Percentiles rank a stretch among this genome's conserved stretches.
Conservation (phyloP, 2,329 filamentous ascomycete genomes). For the Dryadomyces sulphureus region DNA sequence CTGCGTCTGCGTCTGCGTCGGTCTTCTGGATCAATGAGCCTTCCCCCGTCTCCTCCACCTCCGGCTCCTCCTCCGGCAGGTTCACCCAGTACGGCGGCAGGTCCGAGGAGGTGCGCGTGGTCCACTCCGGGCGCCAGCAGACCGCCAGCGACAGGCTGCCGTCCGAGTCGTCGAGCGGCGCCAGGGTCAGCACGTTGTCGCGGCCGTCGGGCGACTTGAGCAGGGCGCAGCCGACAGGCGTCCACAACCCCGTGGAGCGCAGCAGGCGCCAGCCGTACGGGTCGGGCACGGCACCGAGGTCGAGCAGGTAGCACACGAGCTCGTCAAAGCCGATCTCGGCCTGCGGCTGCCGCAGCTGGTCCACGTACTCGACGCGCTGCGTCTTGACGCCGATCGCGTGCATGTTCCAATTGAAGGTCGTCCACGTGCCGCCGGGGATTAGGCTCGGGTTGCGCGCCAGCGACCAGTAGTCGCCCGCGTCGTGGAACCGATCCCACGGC, state of each 20-base stretch:
- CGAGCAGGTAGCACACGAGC: conserved; percentile 45
- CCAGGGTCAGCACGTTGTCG: conserved; percentile 35
- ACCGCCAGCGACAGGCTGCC: conserved; percentile 43
- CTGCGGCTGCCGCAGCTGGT: conserved; percentile 37
- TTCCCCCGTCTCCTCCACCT: not conserved
- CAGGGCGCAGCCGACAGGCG: conserved; percentile 41
- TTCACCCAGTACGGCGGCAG: conserved; percentile 46
- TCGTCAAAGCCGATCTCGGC: conserved; percentile 42
- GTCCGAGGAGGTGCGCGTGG: conserved; percentile 31
- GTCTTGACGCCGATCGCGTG: conserved; percentile 45
- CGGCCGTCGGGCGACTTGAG: conserved; percentile 36
- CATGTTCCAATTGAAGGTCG: conserved; percentile 51
- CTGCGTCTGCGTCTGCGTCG: not conserved
- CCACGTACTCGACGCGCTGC: conserved; percentile 48
- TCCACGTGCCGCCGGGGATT: conserved; percentile 49
- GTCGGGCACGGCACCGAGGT: conserved; percentile 47
- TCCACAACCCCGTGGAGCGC: conserved; percentile 43
- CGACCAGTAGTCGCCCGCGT: conserved; percentile 43
- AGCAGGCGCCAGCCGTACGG: conserved; percentile 42
- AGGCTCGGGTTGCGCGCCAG: conserved; percentile 33
- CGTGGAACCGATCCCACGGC: conserved; percentile 38
- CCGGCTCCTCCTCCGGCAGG: conserved; percentile 19
- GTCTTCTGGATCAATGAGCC: not conserved
- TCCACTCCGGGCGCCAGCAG: conserved; percentile 40
- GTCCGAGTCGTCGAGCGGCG: conserved; percentile 43